Conservation (phyloP, 768 basidiomycete species). For the Austroboletus festivus region DNA sequence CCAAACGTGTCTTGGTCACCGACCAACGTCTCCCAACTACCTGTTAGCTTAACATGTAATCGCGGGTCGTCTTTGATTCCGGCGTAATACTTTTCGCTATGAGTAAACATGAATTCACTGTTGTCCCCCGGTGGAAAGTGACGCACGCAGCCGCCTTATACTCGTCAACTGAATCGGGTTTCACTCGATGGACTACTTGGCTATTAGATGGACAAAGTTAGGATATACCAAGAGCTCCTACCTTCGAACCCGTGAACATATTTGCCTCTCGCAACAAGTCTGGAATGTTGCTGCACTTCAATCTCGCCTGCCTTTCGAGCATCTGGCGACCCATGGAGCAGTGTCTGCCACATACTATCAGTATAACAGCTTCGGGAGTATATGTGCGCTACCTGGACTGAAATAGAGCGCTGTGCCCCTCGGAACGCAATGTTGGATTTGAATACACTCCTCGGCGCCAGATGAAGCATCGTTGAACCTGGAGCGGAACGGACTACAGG, state of each 20-base stretch:
- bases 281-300: conserved; percentile 78
- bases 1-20: conserved; percentile 88
- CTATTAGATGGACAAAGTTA: conserved; percentile 1
- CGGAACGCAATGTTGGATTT: conserved; percentile 14
- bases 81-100: conserved; percentile 79
- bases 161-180: conserved; percentile 72
- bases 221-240: conserved; percentile 27
- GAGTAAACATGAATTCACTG: conserved; percentile 8
- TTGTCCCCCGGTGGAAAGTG: conserved; percentile 2
- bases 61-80: conserved; percentile 71
- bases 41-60: conserved; percentile 83
- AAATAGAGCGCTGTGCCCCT: conserved; percentile 47
- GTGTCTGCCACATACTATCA: conserved; percentile 48
- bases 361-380: conserved; percentile 23
- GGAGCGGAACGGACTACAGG: background rate
- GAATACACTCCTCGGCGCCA: conserved; percentile 14
- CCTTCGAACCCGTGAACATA: conserved; percentile 90
- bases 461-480: conserved; percentile 21
- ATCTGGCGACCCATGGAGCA: conserved; percentile 92
- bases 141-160: conserved; percentile 89
- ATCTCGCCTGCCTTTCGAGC: conserved; percentile 81
- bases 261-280: conserved; percentile 88
- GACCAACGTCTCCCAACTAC: conserved; percentile 89
- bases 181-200: conserved; percentile 74
- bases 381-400: conserved; percentile 53